A percentile compares a stretch with the other conserved stretches of the same genome.
Evolutionary conservation across 768 basidiomycete species (phyloP).

Genomic region (Erythrobasidium yunnanense): DNA sequence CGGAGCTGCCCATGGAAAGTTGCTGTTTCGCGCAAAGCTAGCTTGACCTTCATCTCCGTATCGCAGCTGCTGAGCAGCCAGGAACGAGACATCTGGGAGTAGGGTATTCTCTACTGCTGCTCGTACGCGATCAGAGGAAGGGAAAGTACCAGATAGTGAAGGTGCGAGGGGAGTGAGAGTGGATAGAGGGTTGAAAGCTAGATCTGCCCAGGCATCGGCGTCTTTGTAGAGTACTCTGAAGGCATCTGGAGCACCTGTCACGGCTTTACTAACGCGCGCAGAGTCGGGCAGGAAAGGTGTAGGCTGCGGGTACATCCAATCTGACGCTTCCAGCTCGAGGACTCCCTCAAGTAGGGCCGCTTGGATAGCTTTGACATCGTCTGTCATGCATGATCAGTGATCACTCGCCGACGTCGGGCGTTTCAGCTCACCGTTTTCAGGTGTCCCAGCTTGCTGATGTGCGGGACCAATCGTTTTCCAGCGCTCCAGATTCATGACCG

Average conservation of each 20-base stretch:
- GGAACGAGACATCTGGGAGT: not conserved
- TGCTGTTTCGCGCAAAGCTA: not conserved
- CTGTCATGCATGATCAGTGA: not conserved
- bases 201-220: not conserved
- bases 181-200: conserved; percentile 22
- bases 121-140: not conserved
- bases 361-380: conserved; percentile 14
- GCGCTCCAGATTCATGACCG: not conserved
- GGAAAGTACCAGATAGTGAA: not conserved
- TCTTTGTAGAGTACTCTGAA: not conserved
- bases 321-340: conserved; percentile 5
- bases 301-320: conserved; percentile 20
- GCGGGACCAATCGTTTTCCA: not conserved
- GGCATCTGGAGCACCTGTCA: not conserved
- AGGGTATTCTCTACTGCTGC: not conserved
- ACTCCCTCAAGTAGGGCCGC: not conserved
- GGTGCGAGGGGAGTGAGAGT: conserved; percentile 18
- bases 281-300: not conserved
- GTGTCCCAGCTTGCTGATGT: not conserved
- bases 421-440: conserved; percentile 15
- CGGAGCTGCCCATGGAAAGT: not conserved
- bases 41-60: not conserved
- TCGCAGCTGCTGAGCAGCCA: not conserved
- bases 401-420: not conserved
- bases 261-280: not conserved